Conservation (phyloP, 768 basidiomycete genomes). For the Agaricus subrufescens region DNA sequence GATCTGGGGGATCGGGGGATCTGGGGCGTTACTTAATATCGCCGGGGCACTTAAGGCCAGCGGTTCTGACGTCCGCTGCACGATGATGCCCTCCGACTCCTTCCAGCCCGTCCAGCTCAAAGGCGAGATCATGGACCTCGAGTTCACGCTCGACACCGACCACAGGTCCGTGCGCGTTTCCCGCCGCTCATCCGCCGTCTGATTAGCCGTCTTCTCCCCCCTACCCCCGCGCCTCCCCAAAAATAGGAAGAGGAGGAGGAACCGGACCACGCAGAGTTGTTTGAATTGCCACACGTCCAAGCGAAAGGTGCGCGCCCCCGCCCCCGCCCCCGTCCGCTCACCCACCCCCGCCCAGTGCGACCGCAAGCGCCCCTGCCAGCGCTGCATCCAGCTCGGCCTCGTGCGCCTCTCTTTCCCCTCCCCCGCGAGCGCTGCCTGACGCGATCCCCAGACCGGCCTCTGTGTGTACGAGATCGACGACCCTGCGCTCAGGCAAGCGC, state of each 20-base stretch:
- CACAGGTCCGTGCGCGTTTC: conserved; percentile 41
- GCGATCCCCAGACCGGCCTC: conserved; percentile 66
- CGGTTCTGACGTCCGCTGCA: conserved; percentile 21
- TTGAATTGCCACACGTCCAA: conserved; percentile 93
- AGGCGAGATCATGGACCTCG: conserved; percentile 74
- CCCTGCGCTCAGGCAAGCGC: conserved; percentile 64
- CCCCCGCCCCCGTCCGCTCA: conserved; percentile 9
- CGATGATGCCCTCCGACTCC: conserved; percentile 50
- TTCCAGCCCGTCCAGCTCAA: conserved; percentile 63
- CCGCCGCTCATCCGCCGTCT: conserved; percentile 36
- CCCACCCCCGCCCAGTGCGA: conserved; percentile 59
- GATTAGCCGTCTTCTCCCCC: conserved; percentile 43
- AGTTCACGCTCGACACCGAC: conserved; percentile 67
- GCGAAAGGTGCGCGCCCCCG: conserved; percentile 61
- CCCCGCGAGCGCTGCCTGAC: conserved; percentile 1
- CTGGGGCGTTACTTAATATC: conserved; percentile 53
- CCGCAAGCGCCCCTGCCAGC: conserved; percentile 84
- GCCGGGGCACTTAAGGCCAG: conserved; percentile 52
- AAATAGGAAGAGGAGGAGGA: conserved; percentile 79
- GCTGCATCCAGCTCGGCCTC: conserved; percentile 86
- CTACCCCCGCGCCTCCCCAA: conserved; percentile 39
- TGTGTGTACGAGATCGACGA: conserved; percentile 96
- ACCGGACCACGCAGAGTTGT: conserved; percentile 88
- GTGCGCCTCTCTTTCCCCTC: conserved; percentile 31
- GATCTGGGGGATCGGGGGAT: conserved; percentile 16